These are phyloP conservation scores for Litsea cubeba DNA, from an alignment of 164 flowering plant genomes.

Conservation along the genomic window DNA sequence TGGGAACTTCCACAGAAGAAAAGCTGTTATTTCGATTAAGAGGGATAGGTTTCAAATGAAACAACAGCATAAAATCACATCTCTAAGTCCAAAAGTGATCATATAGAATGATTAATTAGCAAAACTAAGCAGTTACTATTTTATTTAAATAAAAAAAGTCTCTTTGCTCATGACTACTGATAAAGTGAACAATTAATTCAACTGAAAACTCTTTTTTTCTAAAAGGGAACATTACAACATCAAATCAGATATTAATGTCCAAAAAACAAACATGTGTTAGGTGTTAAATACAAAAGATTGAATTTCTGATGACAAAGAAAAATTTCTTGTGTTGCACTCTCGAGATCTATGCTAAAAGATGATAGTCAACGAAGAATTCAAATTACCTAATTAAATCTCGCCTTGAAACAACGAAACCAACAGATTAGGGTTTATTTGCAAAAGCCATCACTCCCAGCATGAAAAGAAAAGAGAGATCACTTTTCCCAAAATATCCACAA, in stretches of 20 bases:
- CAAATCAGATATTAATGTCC: not conserved
- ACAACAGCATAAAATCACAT: slow-evolving; percentile 12
- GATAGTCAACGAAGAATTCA: not conserved
- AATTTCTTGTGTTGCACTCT: not conserved
- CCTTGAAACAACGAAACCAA: not conserved
- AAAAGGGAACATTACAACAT: slow-evolving; percentile 6
- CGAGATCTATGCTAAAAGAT: not conserved
- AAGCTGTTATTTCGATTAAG: not conserved
- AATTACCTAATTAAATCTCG: not conserved
- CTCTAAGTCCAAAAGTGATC: not conserved
- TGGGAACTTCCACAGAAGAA: not conserved
- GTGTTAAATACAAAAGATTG: not conserved
- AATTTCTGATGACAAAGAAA: not conserved
- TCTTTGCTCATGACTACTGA: not conserved
- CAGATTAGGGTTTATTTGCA: not conserved
- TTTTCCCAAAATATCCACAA: not conserved
- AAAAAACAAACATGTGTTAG: not conserved
- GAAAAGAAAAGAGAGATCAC: not conserved
- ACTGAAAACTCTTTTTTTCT: not conserved
- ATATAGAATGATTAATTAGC: not conserved
- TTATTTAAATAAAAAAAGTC: not conserved
- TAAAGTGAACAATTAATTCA: not conserved
- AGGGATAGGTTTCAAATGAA: not conserved
- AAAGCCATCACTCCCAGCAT: not conserved
- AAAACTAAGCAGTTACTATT: not conserved